Evolutionary conservation across 106 monocot species (phyloP), one percentile per base, ranked within the genome.

Genomic region (Dioscorea zingiberensis): DNA sequence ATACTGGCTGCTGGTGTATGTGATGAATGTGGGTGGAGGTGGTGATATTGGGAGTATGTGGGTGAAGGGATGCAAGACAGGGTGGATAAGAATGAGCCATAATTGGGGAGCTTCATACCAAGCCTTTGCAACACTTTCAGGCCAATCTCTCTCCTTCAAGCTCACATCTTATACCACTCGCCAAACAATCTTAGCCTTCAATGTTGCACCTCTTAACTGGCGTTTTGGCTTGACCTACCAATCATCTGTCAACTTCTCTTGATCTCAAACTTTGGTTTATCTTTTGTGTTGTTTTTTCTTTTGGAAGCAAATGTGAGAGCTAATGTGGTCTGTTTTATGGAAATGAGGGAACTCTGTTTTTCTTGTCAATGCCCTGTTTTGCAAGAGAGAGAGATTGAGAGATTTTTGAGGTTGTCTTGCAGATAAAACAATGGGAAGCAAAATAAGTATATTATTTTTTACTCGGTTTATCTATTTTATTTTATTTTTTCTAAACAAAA

Each of bases 61-160:
- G 47, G 85, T 95, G 65, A 91, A 91, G 68, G 87, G 87, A 0
- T 25, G 44, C 25, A 72, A 28, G 25, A 83, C 80, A 0, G 76
- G 62, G 0, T 91, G 87, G 87, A 72, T 91, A 9, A 56, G 44
- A 45, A 87, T 90, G 94, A 85, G 71, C 66, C 87, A 84, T 66
- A 94, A 91, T 69, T 94, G 94, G 94, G 94, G 94, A 0, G 78
- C 79, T 0, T 76, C 82, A 3, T 91, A 83, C 68, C 91, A 95
- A 53, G 87, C 83, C 11, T 94, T 85, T 66, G 66, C 83, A 0
- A 45, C 51, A 11, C 69, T 87, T 0, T 71, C 55, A 0, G 80
- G 80, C 5, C 80, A 87, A 25, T 3, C 76, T 0, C 87, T 95
- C 58, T 85, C 87, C 29, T 87, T 95, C 62, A 71, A 28, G 67